These are phyloP conservation scores for Euphrasia arctica DNA, from an alignment of 305 asterid genomes.

Conservation along the genomic window DNA sequence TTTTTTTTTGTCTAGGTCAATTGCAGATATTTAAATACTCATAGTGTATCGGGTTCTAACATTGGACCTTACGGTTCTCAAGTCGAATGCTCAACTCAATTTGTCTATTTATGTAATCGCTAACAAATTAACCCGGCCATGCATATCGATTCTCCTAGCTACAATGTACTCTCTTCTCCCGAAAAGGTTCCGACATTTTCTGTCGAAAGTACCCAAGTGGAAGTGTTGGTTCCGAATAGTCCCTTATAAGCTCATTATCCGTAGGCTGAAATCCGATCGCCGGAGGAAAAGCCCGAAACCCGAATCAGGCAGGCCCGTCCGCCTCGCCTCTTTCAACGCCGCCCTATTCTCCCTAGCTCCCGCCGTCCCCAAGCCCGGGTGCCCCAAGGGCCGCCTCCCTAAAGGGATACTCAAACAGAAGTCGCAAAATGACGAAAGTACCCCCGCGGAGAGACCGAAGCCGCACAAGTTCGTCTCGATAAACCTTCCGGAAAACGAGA, in stretches of 20 bases:
- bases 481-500: conserved; percentile 85
- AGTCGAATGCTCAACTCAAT: background rate
- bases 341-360: conserved; percentile 93
- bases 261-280: background rate
- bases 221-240: conserved; percentile 38
- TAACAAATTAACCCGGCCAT: conserved; percentile 7
- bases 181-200: conserved; percentile 39
- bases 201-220: conserved; percentile 33
- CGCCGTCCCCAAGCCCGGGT: conserved; percentile 50
- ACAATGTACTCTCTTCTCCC: conserved; percentile 33
- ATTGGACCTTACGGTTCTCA: no score
- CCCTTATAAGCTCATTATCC: conserved; percentile 28
- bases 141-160: conserved; percentile 32
- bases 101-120: background rate
- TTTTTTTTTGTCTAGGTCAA: no score
- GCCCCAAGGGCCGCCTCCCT: conserved; percentile 24
- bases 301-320: conserved; percentile 35
- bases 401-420: conserved; percentile 63
- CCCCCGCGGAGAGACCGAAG: conserved; percentile 37
- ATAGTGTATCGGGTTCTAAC: background rate
- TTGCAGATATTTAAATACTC: no score
- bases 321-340: conserved; percentile 83
- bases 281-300: background rate
- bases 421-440: conserved; percentile 12
- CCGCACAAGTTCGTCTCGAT: conserved; percentile 43